phyloP scores from a whole-genome alignment of 257 asterid species.

The Rhazya stricta region DNA sequence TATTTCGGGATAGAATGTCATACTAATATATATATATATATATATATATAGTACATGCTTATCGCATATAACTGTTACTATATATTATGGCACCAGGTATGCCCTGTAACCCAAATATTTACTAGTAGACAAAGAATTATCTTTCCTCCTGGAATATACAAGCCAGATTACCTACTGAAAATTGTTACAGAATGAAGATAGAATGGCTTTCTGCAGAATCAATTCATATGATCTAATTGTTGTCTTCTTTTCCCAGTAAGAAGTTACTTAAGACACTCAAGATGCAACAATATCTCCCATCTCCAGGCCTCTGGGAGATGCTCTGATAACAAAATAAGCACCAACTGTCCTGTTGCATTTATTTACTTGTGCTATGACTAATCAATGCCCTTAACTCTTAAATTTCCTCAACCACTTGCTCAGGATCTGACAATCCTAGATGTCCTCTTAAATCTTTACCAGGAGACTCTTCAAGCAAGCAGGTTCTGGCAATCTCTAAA shows the following conservation, averaged over 20 bases:
- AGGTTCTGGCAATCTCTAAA: background rate
- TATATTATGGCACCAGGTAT: background rate
- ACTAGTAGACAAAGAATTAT: background rate
- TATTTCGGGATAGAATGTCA: too few relatives aligned
- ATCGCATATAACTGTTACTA: background rate
- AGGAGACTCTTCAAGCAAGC: background rate
- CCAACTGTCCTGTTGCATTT: background rate
- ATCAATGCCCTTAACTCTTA: background rate
- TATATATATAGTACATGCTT: too few relatives aligned
- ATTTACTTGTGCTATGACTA: background rate
- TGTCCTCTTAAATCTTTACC: background rate
- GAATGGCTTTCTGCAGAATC: background rate
- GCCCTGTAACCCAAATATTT: background rate
- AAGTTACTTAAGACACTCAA: background rate
- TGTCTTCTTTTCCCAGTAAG: background rate
- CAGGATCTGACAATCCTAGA: background rate
- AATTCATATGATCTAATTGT: background rate
- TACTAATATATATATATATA: too few relatives aligned
- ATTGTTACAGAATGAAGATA: background rate
- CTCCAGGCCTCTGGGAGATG: too few relatives aligned
- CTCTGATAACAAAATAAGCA: background rate
- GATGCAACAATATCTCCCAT: background rate
- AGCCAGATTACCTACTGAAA: background rate
- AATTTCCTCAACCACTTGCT: background rate
- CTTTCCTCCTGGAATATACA: background rate